Conservation (phyloP, 1,284 basidiomycete species). For the Fomitopsis pinicola region DNA sequence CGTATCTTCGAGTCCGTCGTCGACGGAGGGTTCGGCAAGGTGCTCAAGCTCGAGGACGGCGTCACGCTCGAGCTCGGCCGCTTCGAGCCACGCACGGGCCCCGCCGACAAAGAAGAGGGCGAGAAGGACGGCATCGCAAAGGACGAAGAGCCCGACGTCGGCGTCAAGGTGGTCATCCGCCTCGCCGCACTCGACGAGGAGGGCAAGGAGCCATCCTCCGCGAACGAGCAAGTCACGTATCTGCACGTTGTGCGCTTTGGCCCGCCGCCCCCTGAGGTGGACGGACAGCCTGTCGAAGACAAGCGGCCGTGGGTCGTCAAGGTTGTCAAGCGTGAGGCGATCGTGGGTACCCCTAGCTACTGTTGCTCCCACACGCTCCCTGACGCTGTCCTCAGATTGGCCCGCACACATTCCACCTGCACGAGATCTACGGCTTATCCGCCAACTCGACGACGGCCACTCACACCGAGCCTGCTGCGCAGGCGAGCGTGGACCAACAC, state of each 20-base stretch:
- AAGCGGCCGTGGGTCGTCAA: conserved; percentile 81
- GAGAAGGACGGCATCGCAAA: conserved; percentile 36
- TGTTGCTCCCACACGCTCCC: background rate
- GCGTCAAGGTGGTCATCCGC: conserved; percentile 72
- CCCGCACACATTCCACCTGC: conserved; percentile 84
- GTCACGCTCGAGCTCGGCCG: conserved; percentile 69
- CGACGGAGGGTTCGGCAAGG: conserved; percentile 76
- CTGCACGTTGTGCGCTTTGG: conserved; percentile 80
- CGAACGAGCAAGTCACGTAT: conserved; percentile 85
- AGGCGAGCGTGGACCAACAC: conserved; percentile 20
- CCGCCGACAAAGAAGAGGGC: conserved; percentile 14
- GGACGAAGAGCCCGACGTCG: conserved; percentile 51
- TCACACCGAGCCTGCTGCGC: conserved; percentile 35
- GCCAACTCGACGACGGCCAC: conserved; percentile 45
- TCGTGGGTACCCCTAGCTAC: conserved; percentile 36
- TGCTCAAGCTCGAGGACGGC: conserved; percentile 69
- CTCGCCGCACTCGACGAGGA: conserved; percentile 74
- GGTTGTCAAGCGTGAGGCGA: conserved; percentile 85
- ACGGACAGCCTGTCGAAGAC: conserved; percentile 31
- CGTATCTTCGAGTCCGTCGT: conserved; percentile 72
- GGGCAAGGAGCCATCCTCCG: conserved; percentile 55
- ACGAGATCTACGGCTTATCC: conserved; percentile 87
- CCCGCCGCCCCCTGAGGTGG: conserved; percentile 23
- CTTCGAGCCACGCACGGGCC: conserved; percentile 42
- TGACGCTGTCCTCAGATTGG: conserved; percentile 55